phyloP scores from a whole-genome alignment of 495 filamentous ascomycete genomes.

The Penicillium parvum region DNA sequence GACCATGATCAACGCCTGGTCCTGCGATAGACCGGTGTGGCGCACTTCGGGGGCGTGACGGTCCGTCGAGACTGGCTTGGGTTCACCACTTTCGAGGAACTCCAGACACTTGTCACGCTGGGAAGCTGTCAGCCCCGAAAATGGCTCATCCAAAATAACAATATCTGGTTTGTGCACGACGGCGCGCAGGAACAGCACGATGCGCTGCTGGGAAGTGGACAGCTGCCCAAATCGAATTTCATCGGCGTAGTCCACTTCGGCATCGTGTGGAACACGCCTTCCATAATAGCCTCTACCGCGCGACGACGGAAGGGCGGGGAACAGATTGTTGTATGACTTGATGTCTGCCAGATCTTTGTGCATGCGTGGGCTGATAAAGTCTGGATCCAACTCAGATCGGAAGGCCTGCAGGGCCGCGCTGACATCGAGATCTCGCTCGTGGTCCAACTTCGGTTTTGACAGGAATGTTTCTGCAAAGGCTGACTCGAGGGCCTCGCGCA shows the following conservation, averaged over 20 bases:
- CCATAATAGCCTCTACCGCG: neutral
- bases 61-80: neutral
- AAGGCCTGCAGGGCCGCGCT: slow-evolving; percentile 69
- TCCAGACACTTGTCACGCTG: slow-evolving; percentile 79
- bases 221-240: slow-evolving; percentile 67
- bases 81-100: slow-evolving; percentile 65
- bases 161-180: slow-evolving; percentile 80
- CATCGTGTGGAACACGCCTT: slow-evolving; percentile 13
- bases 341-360: slow-evolving; percentile 11
- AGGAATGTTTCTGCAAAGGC: slow-evolving; percentile 89
- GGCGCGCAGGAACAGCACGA: slow-evolving; percentile 81
- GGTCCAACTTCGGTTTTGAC: slow-evolving; percentile 57
- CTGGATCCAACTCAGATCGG: slow-evolving; percentile 64
- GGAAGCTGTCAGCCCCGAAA: slow-evolving; percentile 79
- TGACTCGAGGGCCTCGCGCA: slow-evolving; percentile 71
- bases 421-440: slow-evolving; percentile 51
- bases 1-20: slow-evolving; percentile 79
- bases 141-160: slow-evolving; percentile 88
- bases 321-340: slow-evolving; percentile 1
- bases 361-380: slow-evolving; percentile 9
- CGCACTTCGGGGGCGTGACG: slow-evolving; percentile 1
- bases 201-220: slow-evolving; percentile 71
- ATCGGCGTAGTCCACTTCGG: slow-evolving; percentile 62
- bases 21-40: slow-evolving; percentile 43
- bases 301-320: slow-evolving; percentile 18